Evolutionary conservation across 2,329 filamentous ascomycete genomes (phyloP).

Genomic region (Claviceps purpurea): DNA sequence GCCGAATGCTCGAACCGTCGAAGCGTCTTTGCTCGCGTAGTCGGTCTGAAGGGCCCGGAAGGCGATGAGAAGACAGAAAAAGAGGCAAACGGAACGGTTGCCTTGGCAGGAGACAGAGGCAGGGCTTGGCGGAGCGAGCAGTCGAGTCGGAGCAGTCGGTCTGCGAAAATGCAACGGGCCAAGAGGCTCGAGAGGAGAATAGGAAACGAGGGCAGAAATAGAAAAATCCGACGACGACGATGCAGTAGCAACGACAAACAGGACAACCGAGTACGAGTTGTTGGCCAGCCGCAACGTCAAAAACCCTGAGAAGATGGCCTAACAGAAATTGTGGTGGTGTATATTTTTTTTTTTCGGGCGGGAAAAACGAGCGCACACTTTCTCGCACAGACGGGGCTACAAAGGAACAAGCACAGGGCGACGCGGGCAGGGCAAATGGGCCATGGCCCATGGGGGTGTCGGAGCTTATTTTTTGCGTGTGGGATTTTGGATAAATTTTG

Average conservation of each 20-base stretch:
- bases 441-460: not conserved
- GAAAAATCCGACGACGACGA: not conserved
- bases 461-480: constrained; percentile 7
- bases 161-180: not conserved
- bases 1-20: constrained; percentile 3
- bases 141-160: not conserved
- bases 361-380: not conserved
- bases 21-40: constrained; percentile 1
- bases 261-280: not conserved
- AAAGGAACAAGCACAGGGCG: not conserved
- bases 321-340: not conserved
- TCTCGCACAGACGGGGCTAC: not conserved
- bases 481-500: constrained; percentile 1
- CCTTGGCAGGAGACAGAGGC: not conserved
- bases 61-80: not conserved
- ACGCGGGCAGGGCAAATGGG: not conserved
- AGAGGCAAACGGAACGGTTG: not conserved
- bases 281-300: constrained; percentile 3
- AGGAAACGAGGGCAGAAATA: not conserved
- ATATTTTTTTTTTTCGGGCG: constrained; percentile 1
- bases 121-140: not conserved
- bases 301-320: constrained; percentile 1
- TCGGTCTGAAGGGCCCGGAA: not conserved
- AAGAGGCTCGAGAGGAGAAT: not conserved
- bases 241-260: not conserved